A percentile compares a stretch with the other conserved stretches of the same genome.
phyloP scores from a whole-genome alignment of 169 alveolate species.

The Miamiensis avidus region DNA sequence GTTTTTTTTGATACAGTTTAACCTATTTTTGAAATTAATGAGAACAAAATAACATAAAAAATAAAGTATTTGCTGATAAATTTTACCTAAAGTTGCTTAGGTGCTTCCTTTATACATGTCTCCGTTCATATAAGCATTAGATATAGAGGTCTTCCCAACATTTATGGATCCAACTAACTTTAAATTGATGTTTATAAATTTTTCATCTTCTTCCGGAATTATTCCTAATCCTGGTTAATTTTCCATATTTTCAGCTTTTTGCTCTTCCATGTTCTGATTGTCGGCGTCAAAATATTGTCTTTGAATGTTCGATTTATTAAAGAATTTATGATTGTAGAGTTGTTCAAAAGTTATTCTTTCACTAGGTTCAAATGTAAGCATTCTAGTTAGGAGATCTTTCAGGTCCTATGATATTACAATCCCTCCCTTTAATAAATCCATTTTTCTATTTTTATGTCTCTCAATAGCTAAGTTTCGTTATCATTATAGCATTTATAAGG shows the following conservation, averaged over 20 bases:
- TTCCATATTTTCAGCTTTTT: neutral
- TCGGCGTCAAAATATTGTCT: neutral
- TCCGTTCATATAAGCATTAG: neutral
- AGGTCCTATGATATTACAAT: neutral
- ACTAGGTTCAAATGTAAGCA: neutral
- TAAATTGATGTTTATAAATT: no score
- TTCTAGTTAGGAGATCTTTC: neutral
- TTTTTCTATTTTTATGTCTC: neutral
- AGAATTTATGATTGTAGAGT: neutral
- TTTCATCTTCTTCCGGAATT: neutral
- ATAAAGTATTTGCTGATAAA: neutral
- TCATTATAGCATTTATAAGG: constrained; percentile 8
- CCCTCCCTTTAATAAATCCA: neutral
- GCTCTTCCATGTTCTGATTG: neutral
- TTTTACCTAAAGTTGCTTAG: neutral
- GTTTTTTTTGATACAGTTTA: neutral
- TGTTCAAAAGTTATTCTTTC: neutral
- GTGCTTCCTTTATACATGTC: neutral
- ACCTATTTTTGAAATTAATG: neutral
- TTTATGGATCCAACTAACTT: neutral
- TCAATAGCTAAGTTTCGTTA: neutral
- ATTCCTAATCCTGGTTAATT: no score
- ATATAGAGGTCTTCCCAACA: neutral
- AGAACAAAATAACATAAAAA: no score
- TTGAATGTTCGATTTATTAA: neutral